Conservation (phyloP, 768 basidiomycete genomes). For the Gymnopilus dilepis region DNA sequence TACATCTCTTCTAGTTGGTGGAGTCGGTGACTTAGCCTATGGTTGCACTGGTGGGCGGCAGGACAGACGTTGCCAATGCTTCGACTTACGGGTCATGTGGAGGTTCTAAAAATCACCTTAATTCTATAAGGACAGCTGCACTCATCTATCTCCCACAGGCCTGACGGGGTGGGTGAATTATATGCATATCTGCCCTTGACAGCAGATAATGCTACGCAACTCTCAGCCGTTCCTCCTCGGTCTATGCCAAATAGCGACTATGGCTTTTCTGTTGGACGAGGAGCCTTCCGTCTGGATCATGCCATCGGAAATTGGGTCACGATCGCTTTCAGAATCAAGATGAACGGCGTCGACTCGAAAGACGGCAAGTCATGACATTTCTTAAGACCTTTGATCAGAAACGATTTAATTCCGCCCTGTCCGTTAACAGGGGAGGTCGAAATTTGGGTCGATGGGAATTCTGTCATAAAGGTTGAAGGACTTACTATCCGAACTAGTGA, state of each 20-base stretch:
- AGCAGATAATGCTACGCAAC: constrained; percentile 43
- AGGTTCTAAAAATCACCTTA: constrained; percentile 42
- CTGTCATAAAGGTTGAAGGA: constrained; percentile 54
- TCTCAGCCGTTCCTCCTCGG: constrained; percentile 52
- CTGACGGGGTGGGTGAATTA: constrained; percentile 61
- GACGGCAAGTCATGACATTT: constrained; percentile 53
- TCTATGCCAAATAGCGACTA: constrained; percentile 61
- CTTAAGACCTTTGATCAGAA: too few species aligned
- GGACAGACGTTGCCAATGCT: constrained; percentile 66
- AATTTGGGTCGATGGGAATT: constrained; percentile 64
- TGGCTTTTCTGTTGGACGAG: constrained; percentile 71
- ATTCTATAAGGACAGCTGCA: background rate
- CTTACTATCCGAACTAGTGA: constrained; percentile 51
- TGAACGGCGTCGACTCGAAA: constrained; percentile 63
- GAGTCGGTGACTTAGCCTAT: constrained; percentile 60
- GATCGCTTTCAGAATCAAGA: constrained; percentile 67
- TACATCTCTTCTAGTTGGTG: constrained; percentile 49
- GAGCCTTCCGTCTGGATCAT: constrained; percentile 57
- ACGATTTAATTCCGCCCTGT: too few species aligned
- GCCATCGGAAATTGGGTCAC: constrained; percentile 64
- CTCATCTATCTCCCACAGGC: constrained; percentile 35
- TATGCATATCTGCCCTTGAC: constrained; percentile 73
- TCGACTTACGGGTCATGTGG: constrained; percentile 79
- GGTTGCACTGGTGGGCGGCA: constrained; percentile 73
- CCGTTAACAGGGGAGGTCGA: constrained; percentile 60